phyloP scores from a whole-genome alignment of 768 basidiomycete genomes.

The Termitomyces sp. region DNA sequence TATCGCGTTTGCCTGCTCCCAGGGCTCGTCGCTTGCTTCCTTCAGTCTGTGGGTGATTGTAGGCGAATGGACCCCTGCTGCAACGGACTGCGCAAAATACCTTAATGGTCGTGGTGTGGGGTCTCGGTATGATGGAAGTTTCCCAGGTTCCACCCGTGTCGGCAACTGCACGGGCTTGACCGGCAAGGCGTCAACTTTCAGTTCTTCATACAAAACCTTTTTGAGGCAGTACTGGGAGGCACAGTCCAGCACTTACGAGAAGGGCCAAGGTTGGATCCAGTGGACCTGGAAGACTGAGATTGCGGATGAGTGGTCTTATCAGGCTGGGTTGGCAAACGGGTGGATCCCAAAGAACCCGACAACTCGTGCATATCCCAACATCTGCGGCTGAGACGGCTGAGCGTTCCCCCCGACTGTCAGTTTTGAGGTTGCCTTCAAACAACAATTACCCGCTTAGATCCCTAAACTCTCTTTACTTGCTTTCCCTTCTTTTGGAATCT shows the following conservation, averaged over 20 bases:
- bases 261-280: conserved; percentile 67
- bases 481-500: not conserved
- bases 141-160: conserved; percentile 54
- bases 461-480: not conserved
- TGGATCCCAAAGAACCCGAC: conserved; percentile 74
- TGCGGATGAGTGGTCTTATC: conserved; percentile 89
- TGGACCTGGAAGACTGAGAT: conserved; percentile 85
- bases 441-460: not conserved
- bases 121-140: conserved; percentile 60
- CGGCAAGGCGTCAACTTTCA: conserved; percentile 71
- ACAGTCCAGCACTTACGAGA: conserved; percentile 70
- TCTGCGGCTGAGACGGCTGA: conserved; percentile 51
- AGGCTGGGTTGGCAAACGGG: conserved; percentile 70
- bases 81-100: conserved; percentile 75
- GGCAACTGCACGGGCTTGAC: conserved; percentile 74
- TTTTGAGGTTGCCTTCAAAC: not conserved
- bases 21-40: conserved; percentile 35
- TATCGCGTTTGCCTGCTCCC: conserved; percentile 52
- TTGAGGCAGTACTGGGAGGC: conserved; percentile 81
- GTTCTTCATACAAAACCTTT: conserved; percentile 73
- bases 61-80: conserved; percentile 82
- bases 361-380: conserved; percentile 47
- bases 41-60: conserved; percentile 78
- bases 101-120: conserved; percentile 79
- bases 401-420: not conserved